Evolutionary conservation across 441 rosid genomes (phyloP).

Genomic region (Adansonia grandidieri): DNA sequence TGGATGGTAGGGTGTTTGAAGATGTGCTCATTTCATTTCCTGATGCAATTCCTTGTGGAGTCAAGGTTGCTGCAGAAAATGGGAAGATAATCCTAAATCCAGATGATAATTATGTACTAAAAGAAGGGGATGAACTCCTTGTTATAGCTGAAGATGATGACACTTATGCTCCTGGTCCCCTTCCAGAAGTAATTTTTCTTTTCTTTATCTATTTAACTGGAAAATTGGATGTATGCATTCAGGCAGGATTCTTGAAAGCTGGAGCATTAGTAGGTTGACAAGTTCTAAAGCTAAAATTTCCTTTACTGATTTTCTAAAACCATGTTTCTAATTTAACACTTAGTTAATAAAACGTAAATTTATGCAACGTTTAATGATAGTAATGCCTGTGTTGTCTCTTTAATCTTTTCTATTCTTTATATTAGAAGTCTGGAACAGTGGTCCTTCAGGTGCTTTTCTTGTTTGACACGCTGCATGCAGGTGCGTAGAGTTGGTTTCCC

Average conservation of each 20-base stretch:
- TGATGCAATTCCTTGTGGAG: conserved; percentile 87
- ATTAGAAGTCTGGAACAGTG: neutral
- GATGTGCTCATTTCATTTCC: conserved; percentile 84
- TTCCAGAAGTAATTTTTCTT: conserved; percentile 64
- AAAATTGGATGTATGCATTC: neutral
- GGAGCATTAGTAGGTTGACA: conserved; percentile 12
- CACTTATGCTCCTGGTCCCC: conserved; percentile 80
- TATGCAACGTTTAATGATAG: neutral
- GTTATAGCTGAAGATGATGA: conserved; percentile 95
- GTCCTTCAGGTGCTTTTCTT: conserved; percentile 20
- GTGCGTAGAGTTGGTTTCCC: conserved; percentile 58
- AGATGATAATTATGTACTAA: conserved; percentile 61
- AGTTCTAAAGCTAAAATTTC: conserved; percentile 4
- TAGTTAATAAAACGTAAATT: neutral
- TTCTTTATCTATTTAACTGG: too few relatives aligned
- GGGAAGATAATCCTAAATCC: conserved; percentile 82
- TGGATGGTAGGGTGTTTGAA: conserved; percentile 70
- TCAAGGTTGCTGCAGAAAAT: conserved; percentile 77
- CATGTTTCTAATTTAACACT: neutral
- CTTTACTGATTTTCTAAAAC: too few relatives aligned
- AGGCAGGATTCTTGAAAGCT: neutral
- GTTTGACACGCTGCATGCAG: conserved; percentile 42
- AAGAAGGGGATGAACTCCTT: conserved; percentile 87
- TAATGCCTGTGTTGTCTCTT: neutral
- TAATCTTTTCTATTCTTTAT: neutral